Conservation (phyloP, 371 early-diverging fungal species). For the Fennellomyces sp. region DNA sequence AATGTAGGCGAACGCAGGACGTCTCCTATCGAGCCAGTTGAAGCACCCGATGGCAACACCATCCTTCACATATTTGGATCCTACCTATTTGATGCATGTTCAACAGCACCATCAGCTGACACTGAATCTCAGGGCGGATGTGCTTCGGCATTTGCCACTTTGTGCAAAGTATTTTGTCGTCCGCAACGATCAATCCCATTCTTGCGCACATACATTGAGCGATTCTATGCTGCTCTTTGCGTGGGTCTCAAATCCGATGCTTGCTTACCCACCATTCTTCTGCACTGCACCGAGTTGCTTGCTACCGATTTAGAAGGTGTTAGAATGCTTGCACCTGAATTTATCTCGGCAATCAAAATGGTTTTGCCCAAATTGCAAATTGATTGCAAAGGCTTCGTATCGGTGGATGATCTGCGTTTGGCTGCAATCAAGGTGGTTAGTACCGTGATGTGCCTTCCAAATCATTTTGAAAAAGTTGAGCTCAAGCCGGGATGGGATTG, state of each 20-base stretch:
- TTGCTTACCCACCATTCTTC: slow-evolving; percentile 68
- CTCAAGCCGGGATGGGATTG: slow-evolving; percentile 55
- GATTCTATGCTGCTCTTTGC: slow-evolving; percentile 70
- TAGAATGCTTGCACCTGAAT: slow-evolving; percentile 74
- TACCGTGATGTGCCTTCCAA: slow-evolving; percentile 72
- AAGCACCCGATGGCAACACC: slow-evolving; percentile 75
- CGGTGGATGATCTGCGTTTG: slow-evolving; percentile 67
- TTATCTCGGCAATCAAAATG: slow-evolving; percentile 68
- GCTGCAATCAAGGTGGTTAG: slow-evolving; percentile 70
- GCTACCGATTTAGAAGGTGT: slow-evolving; percentile 70
- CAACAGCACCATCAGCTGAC: slow-evolving; percentile 29
- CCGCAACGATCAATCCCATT: slow-evolving; percentile 64
- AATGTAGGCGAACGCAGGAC: slow-evolving; percentile 31
- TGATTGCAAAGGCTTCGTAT: slow-evolving; percentile 27
- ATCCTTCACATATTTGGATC: slow-evolving; percentile 79
- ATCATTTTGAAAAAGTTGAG: slow-evolving; percentile 70
- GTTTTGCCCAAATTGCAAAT: slow-evolving; percentile 64
- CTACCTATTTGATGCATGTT: slow-evolving; percentile 74
- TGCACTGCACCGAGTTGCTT: slow-evolving; percentile 67
- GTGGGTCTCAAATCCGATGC: slow-evolving; percentile 63
- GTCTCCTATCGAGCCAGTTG: slow-evolving; percentile 2
- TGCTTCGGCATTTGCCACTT: slow-evolving; percentile 69
- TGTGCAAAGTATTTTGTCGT: slow-evolving; percentile 74
- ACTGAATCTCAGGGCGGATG: slow-evolving; percentile 58
- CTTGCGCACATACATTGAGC: slow-evolving; percentile 65